These are phyloP conservation scores for Claviceps fusiformis DNA, from an alignment of 2,329 filamentous ascomycete genomes.

Conservation along the genomic window DNA sequence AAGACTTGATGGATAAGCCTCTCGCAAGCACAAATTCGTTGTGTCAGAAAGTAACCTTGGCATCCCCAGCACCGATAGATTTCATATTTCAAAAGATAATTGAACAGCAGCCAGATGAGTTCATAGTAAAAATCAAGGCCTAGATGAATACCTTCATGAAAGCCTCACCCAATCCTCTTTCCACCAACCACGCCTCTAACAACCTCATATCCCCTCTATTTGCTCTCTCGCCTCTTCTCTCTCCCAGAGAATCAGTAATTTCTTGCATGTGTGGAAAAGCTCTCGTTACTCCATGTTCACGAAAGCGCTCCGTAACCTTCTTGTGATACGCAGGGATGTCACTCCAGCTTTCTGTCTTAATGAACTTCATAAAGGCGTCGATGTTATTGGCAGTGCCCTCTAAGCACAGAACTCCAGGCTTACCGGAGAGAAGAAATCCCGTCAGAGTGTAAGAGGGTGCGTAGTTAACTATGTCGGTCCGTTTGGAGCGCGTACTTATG, in stretches of 20 bases:
- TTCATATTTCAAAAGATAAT: no score
- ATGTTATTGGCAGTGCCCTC: slow-evolving; percentile 33
- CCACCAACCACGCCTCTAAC: slow-evolving; percentile 32
- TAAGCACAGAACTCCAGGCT: slow-evolving; percentile 40
- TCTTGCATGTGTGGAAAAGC: slow-evolving; percentile 28
- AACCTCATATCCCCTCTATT: slow-evolving; percentile 41
- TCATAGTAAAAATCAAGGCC: no score
- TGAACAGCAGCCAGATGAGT: no score
- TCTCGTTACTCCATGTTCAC: slow-evolving; percentile 24
- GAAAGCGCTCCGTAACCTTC: slow-evolving; percentile 43
- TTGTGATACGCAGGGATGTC: slow-evolving; percentile 49
- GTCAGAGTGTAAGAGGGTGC: slow-evolving; percentile 39
- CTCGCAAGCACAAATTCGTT: no score
- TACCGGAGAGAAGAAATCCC: slow-evolving; percentile 46
- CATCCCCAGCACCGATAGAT: no score
- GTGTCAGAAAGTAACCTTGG: no score
- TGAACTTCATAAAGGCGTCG: slow-evolving; percentile 48
- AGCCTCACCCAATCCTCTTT: neutral
- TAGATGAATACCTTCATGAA: slow-evolving; percentile 1
- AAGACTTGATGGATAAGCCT: no score
- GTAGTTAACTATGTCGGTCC: slow-evolving; percentile 41
- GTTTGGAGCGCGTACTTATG: slow-evolving; percentile 43
- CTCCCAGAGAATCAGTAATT: slow-evolving; percentile 36
- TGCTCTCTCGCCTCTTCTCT: slow-evolving; percentile 32
- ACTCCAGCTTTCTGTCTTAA: slow-evolving; percentile 50